A percentile compares a stretch with the other conserved stretches of the same genome.
phyloP scores from a whole-genome alignment of 371 early-diverging fungal genomes.

The Saksenaea oblongispora region DNA sequence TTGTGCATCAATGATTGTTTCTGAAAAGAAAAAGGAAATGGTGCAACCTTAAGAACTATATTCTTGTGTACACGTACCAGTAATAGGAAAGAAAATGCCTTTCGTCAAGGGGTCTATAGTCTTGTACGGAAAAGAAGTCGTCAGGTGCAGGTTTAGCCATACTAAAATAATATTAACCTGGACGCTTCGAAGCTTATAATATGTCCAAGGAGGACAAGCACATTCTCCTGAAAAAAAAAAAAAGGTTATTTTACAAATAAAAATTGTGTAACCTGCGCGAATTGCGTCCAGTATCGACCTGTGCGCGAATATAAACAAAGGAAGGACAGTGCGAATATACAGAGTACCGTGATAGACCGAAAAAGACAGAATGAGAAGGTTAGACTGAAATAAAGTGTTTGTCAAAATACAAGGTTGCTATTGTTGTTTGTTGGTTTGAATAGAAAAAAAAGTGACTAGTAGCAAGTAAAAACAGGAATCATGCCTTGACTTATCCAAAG shows the following conservation, averaged over 20 bases:
- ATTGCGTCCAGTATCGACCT: not conserved
- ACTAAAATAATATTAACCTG: not conserved
- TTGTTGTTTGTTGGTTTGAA: too few relatives aligned
- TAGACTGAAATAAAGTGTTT: too few relatives aligned
- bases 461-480: too few relatives aligned
- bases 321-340: too few relatives aligned
- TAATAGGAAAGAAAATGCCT: not conserved
- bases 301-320: too few relatives aligned
- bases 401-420: too few relatives aligned
- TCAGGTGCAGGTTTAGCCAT: not conserved
- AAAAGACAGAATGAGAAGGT: too few relatives aligned
- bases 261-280: not conserved
- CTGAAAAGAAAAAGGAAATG: not conserved
- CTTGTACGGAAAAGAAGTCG: not conserved
- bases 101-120: not conserved
- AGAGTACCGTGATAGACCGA: too few relatives aligned
- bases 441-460: too few relatives aligned
- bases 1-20: slow-evolving; percentile 2
- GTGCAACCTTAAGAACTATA: not conserved
- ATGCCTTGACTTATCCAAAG: too few relatives aligned
- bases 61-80: not conserved
- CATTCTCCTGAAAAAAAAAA: not conserved
- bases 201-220: not conserved
- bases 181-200: not conserved
- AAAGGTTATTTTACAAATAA: not conserved